Evolutionary conservation across 352 stramenopile species (phyloP).

Genomic region (Phytophthora crassamura): DNA sequence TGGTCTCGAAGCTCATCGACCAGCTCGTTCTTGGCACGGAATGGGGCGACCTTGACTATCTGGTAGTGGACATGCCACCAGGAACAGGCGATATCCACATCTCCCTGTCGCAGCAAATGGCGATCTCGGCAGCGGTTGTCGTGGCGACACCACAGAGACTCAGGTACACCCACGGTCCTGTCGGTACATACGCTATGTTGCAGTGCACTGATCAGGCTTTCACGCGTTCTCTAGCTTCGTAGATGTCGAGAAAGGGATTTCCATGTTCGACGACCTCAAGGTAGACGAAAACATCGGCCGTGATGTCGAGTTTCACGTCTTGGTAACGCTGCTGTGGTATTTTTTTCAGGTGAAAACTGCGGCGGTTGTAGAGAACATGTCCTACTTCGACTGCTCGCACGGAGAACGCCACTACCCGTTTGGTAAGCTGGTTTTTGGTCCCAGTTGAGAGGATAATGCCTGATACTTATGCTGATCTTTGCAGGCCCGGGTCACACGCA

Average conservation of each 20-base stretch:
- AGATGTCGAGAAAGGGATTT: slow-evolving; percentile 98
- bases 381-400: slow-evolving; percentile 94
- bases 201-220: too few relatives aligned
- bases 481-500: slow-evolving; percentile 76
- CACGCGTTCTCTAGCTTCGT: slow-evolving; percentile 82
- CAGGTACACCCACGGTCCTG: slow-evolving; percentile 41
- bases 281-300: slow-evolving; percentile 20
- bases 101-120: slow-evolving; percentile 97
- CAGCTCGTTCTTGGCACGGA: slow-evolving; percentile 96
- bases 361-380: slow-evolving; percentile 99
- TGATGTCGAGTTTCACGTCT: background rate
- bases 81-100: slow-evolving; percentile 99
- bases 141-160: slow-evolving; percentile 99
- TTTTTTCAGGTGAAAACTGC: slow-evolving; percentile 92
- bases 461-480: background rate
- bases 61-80: slow-evolving; percentile 99
- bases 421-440: slow-evolving; percentile 39
- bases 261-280: slow-evolving; percentile 98
- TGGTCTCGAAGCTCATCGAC: slow-evolving; percentile 98
- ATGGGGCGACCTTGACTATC: slow-evolving; percentile 99
- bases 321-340: slow-evolving; percentile 8
- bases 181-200: background rate
- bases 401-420: slow-evolving; percentile 89
- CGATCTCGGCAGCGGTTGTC: slow-evolving; percentile 98
- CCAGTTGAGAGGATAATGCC: background rate